Evolutionary conservation across 2,329 filamentous ascomycete genomes (phyloP), one percentile per base, ranked within the genome.

Genomic region (Westerdykella aurantiaca): DNA sequence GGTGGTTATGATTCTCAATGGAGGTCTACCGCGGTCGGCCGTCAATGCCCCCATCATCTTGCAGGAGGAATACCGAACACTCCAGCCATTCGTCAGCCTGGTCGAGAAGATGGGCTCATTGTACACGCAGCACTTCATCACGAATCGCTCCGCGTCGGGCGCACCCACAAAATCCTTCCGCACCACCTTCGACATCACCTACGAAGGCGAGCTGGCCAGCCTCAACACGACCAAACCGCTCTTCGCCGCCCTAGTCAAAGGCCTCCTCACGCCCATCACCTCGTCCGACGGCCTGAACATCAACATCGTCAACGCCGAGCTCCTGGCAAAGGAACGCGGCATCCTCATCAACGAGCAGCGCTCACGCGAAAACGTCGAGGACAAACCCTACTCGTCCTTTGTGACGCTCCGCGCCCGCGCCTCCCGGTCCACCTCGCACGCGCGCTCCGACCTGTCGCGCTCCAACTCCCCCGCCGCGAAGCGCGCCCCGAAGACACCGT

Each of bases 21-120:
- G 86, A 3, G 83, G 84, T 0, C 73, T 90, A 1, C 86, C 87
- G 0, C 85, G 85, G 1, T 81, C 78, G 16, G 86, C 86, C 5
- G 86, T 91, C 59, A 91, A 93, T 51, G 86, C 86, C 0, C 86
- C 87, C 4, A 77, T 91, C 42, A 91, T 91, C 49, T 72, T 90
- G 13, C 85, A 86, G 0, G 86, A 89, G 50, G 86, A 91, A 66
- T 89, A 88, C 60, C 76, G 81, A 49, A 87, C 84, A 47, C 72
- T 91, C 4, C 83, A 87, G 55, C 86, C 87, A 0, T 89, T 87
- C 53, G 85, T 91, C 5, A 73, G 74, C 7, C 75, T 93, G 0
- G 76, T 90, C 9, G 87, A 93, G 66, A 85, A 84, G 56, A 87
- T 93, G 78, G 87, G 86, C 1, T 77, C 76, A 2, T 69, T 91